Conservation (phyloP, 2,329 filamentous ascomycete genomes). For the Cyphellophora attinorum region DNA sequence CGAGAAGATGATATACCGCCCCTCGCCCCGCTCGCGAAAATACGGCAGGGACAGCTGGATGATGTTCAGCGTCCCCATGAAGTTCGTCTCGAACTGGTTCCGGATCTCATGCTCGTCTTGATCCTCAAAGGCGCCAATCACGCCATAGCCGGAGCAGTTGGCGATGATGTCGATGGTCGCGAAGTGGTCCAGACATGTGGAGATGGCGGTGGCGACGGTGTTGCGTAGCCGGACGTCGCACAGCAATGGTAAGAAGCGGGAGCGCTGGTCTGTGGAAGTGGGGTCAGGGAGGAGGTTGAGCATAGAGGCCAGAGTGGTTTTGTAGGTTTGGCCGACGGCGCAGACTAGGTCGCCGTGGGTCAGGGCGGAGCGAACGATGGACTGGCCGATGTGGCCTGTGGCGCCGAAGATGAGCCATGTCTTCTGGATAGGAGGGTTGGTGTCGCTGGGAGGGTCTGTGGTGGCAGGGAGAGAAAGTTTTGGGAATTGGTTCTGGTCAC, state of each 20-base stretch:
- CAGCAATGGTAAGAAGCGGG: slow-evolving; percentile 61
- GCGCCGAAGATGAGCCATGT: slow-evolving; percentile 94
- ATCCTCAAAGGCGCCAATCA: slow-evolving; percentile 92
- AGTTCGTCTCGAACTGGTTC: slow-evolving; percentile 96
- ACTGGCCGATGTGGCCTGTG: slow-evolving; percentile 93
- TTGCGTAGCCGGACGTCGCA: slow-evolving; percentile 81
- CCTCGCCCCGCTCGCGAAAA: slow-evolving; percentile 65
- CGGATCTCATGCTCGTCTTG: slow-evolving; percentile 91
- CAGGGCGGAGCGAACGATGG: slow-evolving; percentile 73
- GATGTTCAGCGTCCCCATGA: slow-evolving; percentile 90
- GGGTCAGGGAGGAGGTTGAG: slow-evolving; percentile 49
- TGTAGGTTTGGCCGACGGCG: slow-evolving; percentile 73
- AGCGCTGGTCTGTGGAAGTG: slow-evolving; percentile 36
- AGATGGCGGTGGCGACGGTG: slow-evolving; percentile 64
- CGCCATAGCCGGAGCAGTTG: slow-evolving; percentile 90
- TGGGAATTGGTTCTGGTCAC: slow-evolving; percentile 20
- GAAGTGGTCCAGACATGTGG: slow-evolving; percentile 62
- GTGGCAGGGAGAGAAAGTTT: slow-evolving; percentile 63
- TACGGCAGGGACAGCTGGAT: slow-evolving; percentile 81
- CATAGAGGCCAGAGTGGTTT: slow-evolving; percentile 66
- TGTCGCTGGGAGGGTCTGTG: slow-evolving; percentile 71
- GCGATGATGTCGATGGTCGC: slow-evolving; percentile 79
- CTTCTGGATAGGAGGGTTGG: slow-evolving; percentile 61
- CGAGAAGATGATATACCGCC: slow-evolving; percentile 89
- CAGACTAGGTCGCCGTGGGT: slow-evolving; percentile 73